Conservation (phyloP, 2,329 filamentous ascomycete species). For the Beauveria sp. region DNA sequence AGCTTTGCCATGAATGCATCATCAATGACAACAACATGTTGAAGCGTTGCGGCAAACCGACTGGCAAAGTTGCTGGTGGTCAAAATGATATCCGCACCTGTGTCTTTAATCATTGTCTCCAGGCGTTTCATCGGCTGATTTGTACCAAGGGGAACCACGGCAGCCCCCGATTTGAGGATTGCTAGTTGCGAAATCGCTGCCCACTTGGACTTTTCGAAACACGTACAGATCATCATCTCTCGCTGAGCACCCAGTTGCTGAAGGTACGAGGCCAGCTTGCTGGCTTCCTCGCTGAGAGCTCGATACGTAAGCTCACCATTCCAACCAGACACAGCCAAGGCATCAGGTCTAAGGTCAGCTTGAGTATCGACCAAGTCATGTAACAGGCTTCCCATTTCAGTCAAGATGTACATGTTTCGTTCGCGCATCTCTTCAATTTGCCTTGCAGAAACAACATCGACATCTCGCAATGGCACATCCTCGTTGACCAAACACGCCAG, state of each 20-base stretch:
- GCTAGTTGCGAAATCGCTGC: neutral
- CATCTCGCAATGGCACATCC: neutral
- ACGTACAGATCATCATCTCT: neutral
- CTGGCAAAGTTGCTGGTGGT: neutral
- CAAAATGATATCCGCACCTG: neutral
- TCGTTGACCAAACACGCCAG: neutral
- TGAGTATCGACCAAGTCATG: neutral
- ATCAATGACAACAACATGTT: neutral
- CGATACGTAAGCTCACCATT: neutral
- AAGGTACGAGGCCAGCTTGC: neutral
- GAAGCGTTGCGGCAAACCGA: neutral
- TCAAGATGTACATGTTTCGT: neutral
- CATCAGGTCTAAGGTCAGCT: neutral
- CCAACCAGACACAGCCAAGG: neutral
- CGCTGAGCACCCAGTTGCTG: neutral
- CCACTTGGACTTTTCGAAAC: conserved; percentile 6
- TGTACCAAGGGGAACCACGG: neutral
- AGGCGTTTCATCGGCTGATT: neutral
- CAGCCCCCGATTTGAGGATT: neutral
- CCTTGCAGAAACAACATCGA: neutral
- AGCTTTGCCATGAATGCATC: neutral
- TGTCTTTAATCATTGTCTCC: neutral
- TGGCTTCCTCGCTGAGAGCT: neutral
- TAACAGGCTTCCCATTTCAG: neutral
- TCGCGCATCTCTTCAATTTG: neutral